Percentiles rank a stretch among this genome's conserved stretches.
Conservation (phyloP, 495 filamentous ascomycete species). For the Tuber brumale region DNA sequence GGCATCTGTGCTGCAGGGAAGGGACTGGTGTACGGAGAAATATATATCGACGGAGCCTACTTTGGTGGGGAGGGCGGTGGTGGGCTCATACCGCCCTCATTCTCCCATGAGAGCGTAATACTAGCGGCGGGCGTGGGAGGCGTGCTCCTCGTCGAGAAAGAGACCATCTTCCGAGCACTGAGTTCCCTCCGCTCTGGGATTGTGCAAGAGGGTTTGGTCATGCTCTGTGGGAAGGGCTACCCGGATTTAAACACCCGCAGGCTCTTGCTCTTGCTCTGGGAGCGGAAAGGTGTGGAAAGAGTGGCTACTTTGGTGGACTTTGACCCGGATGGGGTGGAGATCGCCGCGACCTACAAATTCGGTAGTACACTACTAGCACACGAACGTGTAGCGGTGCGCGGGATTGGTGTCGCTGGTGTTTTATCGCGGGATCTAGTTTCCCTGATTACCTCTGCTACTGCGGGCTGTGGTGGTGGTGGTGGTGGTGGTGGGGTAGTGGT, state of each 20-base stretch:
- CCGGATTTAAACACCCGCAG: conserved; percentile 75
- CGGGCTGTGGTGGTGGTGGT: conserved; percentile 3
- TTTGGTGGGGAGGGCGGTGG: conserved; percentile 49
- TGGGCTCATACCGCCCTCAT: conserved; percentile 57
- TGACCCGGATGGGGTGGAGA: conserved; percentile 79
- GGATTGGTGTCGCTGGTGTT: conserved; percentile 69
- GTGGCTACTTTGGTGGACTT: conserved; percentile 72
- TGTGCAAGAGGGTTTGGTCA: conserved; percentile 43
- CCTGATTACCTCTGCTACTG: conserved; percentile 9
- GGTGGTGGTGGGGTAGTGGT: conserved; percentile 35
- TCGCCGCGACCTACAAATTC: conserved; percentile 79
- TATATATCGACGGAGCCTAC: conserved; percentile 39
- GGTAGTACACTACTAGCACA: conserved; percentile 69
- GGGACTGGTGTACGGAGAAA: conserved; percentile 58
- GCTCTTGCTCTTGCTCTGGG: conserved; percentile 54
- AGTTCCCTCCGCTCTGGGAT: conserved; percentile 33
- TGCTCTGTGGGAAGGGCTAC: conserved; percentile 70
- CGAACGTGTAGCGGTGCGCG: conserved; percentile 56
- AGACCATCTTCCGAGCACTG: conserved; percentile 61
- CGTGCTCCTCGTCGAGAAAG: conserved; percentile 88
- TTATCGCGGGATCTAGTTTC: conserved; percentile 53
- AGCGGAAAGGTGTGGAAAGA: conserved; percentile 43
- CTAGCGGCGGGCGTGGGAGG: conserved; percentile 53
- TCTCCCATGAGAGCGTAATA: conserved; percentile 51
- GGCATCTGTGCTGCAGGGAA: conserved; percentile 72